Conservation (phyloP, 2,329 filamentous ascomycete species). For the Sporothrix dimorphospora region DNA sequence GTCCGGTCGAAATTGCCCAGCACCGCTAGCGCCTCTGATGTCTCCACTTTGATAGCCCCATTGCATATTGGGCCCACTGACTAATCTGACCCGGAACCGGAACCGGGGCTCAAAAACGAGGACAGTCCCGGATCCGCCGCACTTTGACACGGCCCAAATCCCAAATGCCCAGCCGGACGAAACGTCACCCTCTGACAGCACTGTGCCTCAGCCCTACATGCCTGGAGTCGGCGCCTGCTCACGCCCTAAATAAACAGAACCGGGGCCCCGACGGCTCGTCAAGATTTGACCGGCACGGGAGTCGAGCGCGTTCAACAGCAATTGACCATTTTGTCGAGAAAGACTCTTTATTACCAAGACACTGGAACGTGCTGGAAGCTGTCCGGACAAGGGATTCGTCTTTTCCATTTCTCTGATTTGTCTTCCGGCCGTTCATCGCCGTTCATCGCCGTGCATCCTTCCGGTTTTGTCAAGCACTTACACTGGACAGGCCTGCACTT, state of each 20-base stretch:
- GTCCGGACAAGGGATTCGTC: conserved; percentile 1
- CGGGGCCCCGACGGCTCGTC: not conserved
- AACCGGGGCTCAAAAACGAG: conserved; percentile 1
- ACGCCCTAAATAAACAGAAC: not conserved
- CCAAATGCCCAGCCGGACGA: not conserved
- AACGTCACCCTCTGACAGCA: no score
- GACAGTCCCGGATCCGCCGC: conserved; percentile 5
- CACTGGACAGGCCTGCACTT: not conserved
- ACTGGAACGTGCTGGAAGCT: not conserved
- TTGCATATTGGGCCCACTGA: not conserved
- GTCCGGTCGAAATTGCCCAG: not conserved
- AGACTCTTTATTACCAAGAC: not conserved
- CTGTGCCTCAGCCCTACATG: not conserved
- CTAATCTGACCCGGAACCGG: conserved; percentile 15
- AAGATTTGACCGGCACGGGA: not conserved
- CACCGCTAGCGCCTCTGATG: not conserved
- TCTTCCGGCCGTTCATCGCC: not conserved
- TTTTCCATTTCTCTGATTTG: no score
- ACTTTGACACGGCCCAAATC: not conserved
- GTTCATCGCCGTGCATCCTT: no score
- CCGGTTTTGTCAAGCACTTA: not conserved
- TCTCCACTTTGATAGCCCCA: not conserved
- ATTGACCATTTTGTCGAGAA: not conserved
- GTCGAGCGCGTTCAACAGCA: no score
- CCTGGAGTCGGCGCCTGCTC: not conserved